Evolutionary conservation across 352 stramenopile genomes (phyloP).

Genomic region (Phytopythium kandeliae): DNA sequence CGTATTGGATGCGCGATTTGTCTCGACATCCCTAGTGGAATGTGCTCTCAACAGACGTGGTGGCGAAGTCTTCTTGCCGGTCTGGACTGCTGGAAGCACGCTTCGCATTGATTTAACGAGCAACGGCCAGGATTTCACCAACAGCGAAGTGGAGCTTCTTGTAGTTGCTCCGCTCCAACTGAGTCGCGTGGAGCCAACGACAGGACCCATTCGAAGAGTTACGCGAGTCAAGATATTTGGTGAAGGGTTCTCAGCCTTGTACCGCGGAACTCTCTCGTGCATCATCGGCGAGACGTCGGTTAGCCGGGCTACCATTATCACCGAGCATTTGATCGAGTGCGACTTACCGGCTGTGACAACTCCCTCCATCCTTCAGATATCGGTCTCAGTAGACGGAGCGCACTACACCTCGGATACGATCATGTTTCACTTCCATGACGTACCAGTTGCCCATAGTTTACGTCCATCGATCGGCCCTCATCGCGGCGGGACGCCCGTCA

Average conservation of each 20-base stretch:
- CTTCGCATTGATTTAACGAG: slow-evolving; percentile 83
- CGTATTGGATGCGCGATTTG: slow-evolving; percentile 16
- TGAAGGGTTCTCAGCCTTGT: slow-evolving; percentile 12
- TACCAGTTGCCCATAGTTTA: slow-evolving; percentile 31
- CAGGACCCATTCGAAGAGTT: slow-evolving; percentile 12
- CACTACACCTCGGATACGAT: slow-evolving; percentile 20
- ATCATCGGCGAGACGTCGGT: slow-evolving; percentile 25
- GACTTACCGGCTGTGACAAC: slow-evolving; percentile 14
- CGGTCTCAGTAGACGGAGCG: slow-evolving; percentile 21
- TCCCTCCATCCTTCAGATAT: slow-evolving; percentile 10
- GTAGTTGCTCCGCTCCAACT: slow-evolving; percentile 17
- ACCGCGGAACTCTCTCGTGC: slow-evolving; percentile 25
- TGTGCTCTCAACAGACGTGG: slow-evolving; percentile 12
- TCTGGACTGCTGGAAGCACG: slow-evolving; percentile 6
- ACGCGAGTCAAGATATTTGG: slow-evolving; percentile 20
- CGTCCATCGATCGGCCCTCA: slow-evolving; percentile 34
- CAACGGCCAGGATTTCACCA: slow-evolving; percentile 91
- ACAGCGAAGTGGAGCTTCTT: slow-evolving; percentile 70
- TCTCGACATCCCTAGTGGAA: slow-evolving; percentile 20
- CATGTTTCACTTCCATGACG: slow-evolving; percentile 32
- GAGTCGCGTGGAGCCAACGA: slow-evolving; percentile 13
- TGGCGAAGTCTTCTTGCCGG: neutral
- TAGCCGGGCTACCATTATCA: slow-evolving; percentile 17
- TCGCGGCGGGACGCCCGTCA: slow-evolving; percentile 31
- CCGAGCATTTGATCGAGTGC: slow-evolving; percentile 28